Evolutionary conservation across 176 grass and related monocot species (phyloP), one percentile per base, ranked within the genome.

Genomic region (Musa acuminata): DNA sequence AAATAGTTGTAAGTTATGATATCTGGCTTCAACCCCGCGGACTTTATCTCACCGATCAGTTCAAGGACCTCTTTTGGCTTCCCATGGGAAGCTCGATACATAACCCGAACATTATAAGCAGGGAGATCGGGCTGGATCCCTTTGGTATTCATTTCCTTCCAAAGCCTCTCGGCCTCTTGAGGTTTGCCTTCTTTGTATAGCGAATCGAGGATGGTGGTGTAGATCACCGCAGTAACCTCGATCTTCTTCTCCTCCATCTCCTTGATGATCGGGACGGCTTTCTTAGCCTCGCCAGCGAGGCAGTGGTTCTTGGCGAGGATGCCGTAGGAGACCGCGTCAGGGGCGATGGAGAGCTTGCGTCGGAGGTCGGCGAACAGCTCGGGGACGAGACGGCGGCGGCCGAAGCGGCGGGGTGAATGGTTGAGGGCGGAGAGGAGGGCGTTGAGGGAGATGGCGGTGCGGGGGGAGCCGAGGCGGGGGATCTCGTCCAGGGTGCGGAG

Each of bases 251-350:
- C 71, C 71, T 82, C 76, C 80, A 87, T 87, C 58, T 83, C 60
- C 54, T 75, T 71, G 54, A 87, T 54, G 63, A 87, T 12, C 13
- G 69, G 24, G 53, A 87, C 43, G 12, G 85, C 76, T 16, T 71
- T 67, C 53, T 75, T 71, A 7, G 85, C 70, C 17, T 80, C 76
- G 5, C 70, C 75, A 0, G 76, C 78, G 49, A 82, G 49, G 71
- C 85, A 87, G 69, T 83, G 64, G 68, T 71, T 83, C 76, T 87
- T 87, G 80, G 83, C 54, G 53, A 87, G 76, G 23, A 87, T 83
- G 49, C 80, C 80, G 17, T 83, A 87, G 2, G 85, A 82, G 29
- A 64, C 74, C 64, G 50, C 35, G 59, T 87, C 63, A 1, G 85
- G 85, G 8, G 23, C 14, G 62, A 87, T 52, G 49, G 80, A 71